Evolutionary conservation across 2,329 filamentous ascomycete genomes (phyloP), one percentile per base, ranked within the genome.

Genomic region (Botrytis galanthina): DNA sequence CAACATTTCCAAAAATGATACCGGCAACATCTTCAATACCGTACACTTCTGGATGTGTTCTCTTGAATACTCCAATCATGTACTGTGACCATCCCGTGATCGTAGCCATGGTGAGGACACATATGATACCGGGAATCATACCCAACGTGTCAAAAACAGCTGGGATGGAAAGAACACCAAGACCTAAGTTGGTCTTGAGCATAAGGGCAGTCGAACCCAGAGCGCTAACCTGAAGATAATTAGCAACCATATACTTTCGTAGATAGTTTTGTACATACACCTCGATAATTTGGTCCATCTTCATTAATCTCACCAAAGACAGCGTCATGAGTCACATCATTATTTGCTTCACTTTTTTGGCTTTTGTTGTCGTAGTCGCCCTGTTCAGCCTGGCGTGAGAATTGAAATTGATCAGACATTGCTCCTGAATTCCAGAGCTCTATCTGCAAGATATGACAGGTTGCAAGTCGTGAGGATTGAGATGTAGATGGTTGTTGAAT

Each of bases 1-100:
- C 57, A n/a, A 66, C 7, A 51, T 37, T 22, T 39, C 70, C 70
- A 46, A 29, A 63, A 14, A 71, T 29, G 16, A 71, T 66, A 12
- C 44, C 60, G 39, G 32, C 64, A 46, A 70, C 66, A 70, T 73
- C 66, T 44, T 60, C 54, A 63, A 70, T 60, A 29, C 54, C 54
- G 82, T 89, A 87, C 73, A 86, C 87, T 37, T 83, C 83, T 0
- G 85, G 83, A 73, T 88, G 84, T n/a, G 1, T n/a, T 37, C 54
- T 39, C 42, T 70, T 70, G 39, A 37, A 81, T 80, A 73, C 85
- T 84, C n/a, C 86, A 82, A 74, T 88, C 88, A 69, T 87, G 80
- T 51, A 86, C 86, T 74, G 85, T 83, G 4, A 88, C 81, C 57
- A 86, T 81, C 9, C 83, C 83, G 54, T 84, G 84, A 78, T 86